Percentiles rank a stretch among this genome's conserved stretches.
Evolutionary conservation across 768 basidiomycete species (phyloP).

Genomic region (Tylopilus felleus): DNA sequence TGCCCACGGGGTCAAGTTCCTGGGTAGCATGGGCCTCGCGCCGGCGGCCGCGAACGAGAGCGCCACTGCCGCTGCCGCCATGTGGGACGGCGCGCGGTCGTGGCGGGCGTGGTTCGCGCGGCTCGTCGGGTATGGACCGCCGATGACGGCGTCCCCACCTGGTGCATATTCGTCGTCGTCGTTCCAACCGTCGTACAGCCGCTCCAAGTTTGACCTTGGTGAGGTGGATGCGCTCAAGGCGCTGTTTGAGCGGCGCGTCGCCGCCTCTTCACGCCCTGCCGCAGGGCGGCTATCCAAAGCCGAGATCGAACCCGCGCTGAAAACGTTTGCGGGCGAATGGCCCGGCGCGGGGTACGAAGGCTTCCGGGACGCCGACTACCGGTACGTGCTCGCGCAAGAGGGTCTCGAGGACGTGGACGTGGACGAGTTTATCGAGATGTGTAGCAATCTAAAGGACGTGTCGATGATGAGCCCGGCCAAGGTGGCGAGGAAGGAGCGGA

Average conservation of each 20-base stretch:
- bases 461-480: slow-evolving; percentile 41
- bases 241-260: slow-evolving; percentile 29
- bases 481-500: slow-evolving; percentile 35
- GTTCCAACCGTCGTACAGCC: slow-evolving; percentile 36
- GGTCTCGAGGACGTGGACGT: slow-evolving; percentile 69
- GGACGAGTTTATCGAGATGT: slow-evolving; percentile 88
- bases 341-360: slow-evolving; percentile 51
- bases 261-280: not conserved
- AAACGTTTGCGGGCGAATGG: slow-evolving; percentile 37
- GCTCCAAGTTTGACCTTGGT: slow-evolving; percentile 53
- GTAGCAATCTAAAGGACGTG: slow-evolving; percentile 69
- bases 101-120: slow-evolving; percentile 18
- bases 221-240: slow-evolving; percentile 43
- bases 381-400: slow-evolving; percentile 74
- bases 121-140: slow-evolving; percentile 21
- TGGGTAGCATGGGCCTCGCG: slow-evolving; percentile 82
- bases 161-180: not conserved
- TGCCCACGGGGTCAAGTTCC: slow-evolving; percentile 56
- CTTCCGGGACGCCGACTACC: slow-evolving; percentile 58
- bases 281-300: slow-evolving; percentile 37
- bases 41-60: slow-evolving; percentile 31
- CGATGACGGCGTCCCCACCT: not conserved
- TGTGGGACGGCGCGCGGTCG: slow-evolving; percentile 6
- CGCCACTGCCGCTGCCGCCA: not conserved
- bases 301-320: slow-evolving; percentile 42